These are phyloP conservation scores for Podospora pseudocomata DNA, from an alignment of 495 filamentous ascomycete species.

Conservation along the genomic window DNA sequence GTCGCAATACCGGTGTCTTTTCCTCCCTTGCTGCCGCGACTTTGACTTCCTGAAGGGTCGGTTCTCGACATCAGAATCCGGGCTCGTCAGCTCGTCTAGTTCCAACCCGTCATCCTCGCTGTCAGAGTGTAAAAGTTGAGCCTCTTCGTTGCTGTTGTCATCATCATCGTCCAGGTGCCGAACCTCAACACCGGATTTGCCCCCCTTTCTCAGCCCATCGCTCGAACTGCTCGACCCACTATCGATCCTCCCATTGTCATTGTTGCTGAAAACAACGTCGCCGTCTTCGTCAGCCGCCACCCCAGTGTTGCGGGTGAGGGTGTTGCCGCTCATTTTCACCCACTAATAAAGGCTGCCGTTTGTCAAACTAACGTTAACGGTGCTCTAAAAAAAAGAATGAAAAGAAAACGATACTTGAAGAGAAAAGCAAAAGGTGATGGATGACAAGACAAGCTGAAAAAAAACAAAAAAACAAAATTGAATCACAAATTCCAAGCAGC, in stretches of 20 bases:
- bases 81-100: neutral
- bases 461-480: neutral
- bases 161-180: conserved; percentile 2
- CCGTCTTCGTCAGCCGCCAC: neutral
- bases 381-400: neutral
- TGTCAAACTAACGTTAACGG: neutral
- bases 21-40: neutral
- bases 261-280: neutral
- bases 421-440: too few relatives aligned
- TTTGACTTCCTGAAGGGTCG: neutral
- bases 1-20: neutral
- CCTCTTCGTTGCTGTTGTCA: conserved; percentile 21
- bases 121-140: conserved; percentile 19
- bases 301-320: neutral
- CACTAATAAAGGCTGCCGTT: too few relatives aligned
- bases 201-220: neutral
- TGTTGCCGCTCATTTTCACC: neutral
- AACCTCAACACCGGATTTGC: neutral
- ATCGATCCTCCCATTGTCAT: neutral
- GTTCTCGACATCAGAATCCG: neutral
- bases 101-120: neutral
- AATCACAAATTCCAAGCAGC: neutral
- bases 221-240: too few relatives aligned
- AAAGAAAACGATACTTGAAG: neutral
- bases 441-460: neutral